These are phyloP conservation scores for Penicillium waksmanii DNA, from an alignment of 495 filamentous ascomycete genomes.

Conservation along the genomic window DNA sequence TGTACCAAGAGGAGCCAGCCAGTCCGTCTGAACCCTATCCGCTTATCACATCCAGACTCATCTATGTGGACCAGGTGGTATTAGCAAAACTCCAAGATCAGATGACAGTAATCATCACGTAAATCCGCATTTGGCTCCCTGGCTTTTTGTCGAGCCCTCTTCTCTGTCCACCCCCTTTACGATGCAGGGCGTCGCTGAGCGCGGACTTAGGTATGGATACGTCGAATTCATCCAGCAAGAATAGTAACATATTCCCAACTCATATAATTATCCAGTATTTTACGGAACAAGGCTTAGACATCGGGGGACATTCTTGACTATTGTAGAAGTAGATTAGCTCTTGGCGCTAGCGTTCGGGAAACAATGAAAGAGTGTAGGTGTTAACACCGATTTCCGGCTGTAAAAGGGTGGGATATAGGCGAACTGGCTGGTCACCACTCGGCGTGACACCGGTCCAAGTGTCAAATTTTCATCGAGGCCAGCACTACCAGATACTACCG, in stretches of 20 bases:
- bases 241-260: too few species aligned
- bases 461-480: background rate
- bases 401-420: background rate
- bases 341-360: too few species aligned
- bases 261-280: too few species aligned
- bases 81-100: slow-evolving; percentile 6
- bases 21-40: too few species aligned
- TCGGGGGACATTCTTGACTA: too few species aligned
- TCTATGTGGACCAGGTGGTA: slow-evolving; percentile 1
- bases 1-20: too few species aligned
- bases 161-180: slow-evolving; percentile 32
- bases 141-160: slow-evolving; percentile 33
- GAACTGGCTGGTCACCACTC: background rate
- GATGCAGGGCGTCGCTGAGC: slow-evolving; percentile 2
- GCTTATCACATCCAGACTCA: background rate
- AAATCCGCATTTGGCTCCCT: slow-evolving; percentile 33
- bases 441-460: background rate
- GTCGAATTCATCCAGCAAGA: too few species aligned
- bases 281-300: too few species aligned
- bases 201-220: background rate
- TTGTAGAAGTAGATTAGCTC: too few species aligned
- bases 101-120: slow-evolving; percentile 13
- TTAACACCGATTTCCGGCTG: too few species aligned
- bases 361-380: too few species aligned
- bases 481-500: background rate